A percentile compares a stretch with the other conserved stretches of the same genome.
Conservation (phyloP, 2,329 filamentous ascomycete species). For the Trichothecium roseum region DNA sequence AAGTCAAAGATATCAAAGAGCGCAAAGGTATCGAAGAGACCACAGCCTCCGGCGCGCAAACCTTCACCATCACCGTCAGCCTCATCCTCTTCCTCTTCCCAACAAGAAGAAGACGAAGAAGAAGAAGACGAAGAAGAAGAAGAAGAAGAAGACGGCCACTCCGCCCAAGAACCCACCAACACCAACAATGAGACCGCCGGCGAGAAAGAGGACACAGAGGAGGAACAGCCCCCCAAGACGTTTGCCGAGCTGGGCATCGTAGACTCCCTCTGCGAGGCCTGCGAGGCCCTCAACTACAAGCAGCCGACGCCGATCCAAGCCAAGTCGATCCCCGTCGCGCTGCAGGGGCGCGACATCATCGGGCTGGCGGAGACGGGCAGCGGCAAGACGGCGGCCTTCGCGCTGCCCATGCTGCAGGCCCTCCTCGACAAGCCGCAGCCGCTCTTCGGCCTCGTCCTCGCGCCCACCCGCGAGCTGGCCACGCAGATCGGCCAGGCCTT, state of each 20-base stretch:
- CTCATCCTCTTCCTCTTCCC: too few species aligned
- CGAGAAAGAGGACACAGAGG: constrained; percentile 9
- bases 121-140: constrained; percentile 9
- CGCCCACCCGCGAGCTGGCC: constrained; percentile 87
- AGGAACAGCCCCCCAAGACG: constrained; percentile 34
- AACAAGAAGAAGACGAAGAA: constrained; percentile 7
- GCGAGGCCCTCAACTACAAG: constrained; percentile 71
- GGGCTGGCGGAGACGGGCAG: constrained; percentile 91
- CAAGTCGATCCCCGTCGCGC: constrained; percentile 70
- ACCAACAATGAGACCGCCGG: constrained; percentile 17
- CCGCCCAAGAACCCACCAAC: constrained; percentile 19
- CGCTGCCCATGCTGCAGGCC: constrained; percentile 81
- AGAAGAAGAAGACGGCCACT: constrained; percentile 21
- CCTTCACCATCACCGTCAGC: too few species aligned
- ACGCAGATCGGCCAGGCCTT: constrained; percentile 84
- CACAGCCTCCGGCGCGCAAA: background rate
- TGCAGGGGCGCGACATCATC: constrained; percentile 78
- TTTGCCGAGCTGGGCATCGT: constrained; percentile 71
- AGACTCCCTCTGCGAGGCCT: constrained; percentile 82
- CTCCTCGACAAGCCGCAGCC: constrained; percentile 81
- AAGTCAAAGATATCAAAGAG: background rate
- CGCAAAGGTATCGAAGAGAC: background rate
- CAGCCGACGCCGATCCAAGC: constrained; percentile 80
- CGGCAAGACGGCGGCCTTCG: constrained; percentile 94
- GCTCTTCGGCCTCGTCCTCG: constrained; percentile 80